These are phyloP conservation scores for Penicillium sp. DNA, from an alignment of 2,329 filamentous ascomycete genomes.

Conservation along the genomic window DNA sequence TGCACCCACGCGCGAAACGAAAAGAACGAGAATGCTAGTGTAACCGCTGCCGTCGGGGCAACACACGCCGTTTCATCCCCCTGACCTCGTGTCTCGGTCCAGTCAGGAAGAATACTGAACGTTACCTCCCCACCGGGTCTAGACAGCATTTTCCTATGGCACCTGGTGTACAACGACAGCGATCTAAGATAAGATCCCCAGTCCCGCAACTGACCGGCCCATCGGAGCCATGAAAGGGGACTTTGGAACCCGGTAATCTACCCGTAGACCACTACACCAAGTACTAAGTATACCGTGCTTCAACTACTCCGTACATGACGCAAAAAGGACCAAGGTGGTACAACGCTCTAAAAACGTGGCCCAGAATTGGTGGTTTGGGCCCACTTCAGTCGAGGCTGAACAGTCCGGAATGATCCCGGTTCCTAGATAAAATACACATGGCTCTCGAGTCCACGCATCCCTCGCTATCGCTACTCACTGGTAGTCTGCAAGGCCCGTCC, in stretches of 20 bases:
- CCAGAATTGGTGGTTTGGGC: conserved; percentile 13
- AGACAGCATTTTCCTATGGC: conserved; percentile 4
- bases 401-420: conserved; percentile 13
- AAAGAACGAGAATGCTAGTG: conserved; percentile 11
- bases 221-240: not conserved
- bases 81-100: conserved; percentile 19
- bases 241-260: not conserved
- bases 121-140: conserved; percentile 9
- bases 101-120: conserved; percentile 14
- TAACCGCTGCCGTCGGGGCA: conserved; percentile 14
- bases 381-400: conserved; percentile 16
- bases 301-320: too few relatives aligned
- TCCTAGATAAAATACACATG: conserved; percentile 13
- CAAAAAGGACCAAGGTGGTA: not conserved
- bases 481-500: conserved; percentile 21
- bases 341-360: conserved; percentile 13
- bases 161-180: not conserved
- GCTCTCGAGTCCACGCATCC: conserved; percentile 19
- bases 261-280: not conserved
- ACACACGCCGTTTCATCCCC: conserved; percentile 20
- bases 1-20: conserved; percentile 7
- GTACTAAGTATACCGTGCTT: not conserved
- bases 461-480: conserved; percentile 14
- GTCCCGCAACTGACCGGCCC: conserved; percentile 2
- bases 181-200: conserved; percentile 6